phyloP scores from a whole-genome alignment of 192 early-diverging fungal genomes.

The Backusella luteola region DNA sequence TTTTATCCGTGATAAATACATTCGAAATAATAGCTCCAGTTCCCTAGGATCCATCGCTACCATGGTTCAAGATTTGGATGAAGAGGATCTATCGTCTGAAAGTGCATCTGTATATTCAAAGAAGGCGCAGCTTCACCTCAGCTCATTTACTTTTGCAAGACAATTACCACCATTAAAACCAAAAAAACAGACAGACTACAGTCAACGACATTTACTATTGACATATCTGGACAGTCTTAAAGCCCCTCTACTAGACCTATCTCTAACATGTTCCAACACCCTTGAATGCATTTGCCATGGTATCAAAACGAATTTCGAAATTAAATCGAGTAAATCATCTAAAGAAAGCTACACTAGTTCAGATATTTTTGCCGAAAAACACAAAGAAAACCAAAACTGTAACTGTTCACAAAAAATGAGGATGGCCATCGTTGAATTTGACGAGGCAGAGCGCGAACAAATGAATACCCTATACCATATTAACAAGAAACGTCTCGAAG shows the following conservation, averaged over 20 bases:
- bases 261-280: slow-evolving; percentile 32
- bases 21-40: neutral
- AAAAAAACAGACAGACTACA: slow-evolving; percentile 40
- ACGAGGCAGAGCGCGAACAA: slow-evolving; percentile 18
- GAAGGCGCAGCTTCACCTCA: neutral
- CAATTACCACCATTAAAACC: slow-evolving; percentile 20
- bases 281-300: slow-evolving; percentile 21
- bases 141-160: neutral
- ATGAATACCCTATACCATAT: slow-evolving; percentile 16
- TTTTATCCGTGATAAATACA: neutral
- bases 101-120: slow-evolving; percentile 11
- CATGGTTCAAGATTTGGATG: neutral
- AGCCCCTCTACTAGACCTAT: slow-evolving; percentile 40
- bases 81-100: neutral
- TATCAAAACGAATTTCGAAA: slow-evolving; percentile 22
- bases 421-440: slow-evolving; percentile 21
- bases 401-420: slow-evolving; percentile 19
- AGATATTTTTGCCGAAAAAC: neutral
- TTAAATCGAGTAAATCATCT: neutral
- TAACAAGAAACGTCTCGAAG: neutral
- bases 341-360: neutral
- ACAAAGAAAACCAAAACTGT: neutral
- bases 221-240: slow-evolving; percentile 46
- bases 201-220: slow-evolving; percentile 42
- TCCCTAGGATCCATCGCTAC: neutral